Evolutionary conservation across 163 green algal species (phyloP), one percentile per base, ranked within the genome.

Genomic region (Chlamydomonas reinhardtii): DNA sequence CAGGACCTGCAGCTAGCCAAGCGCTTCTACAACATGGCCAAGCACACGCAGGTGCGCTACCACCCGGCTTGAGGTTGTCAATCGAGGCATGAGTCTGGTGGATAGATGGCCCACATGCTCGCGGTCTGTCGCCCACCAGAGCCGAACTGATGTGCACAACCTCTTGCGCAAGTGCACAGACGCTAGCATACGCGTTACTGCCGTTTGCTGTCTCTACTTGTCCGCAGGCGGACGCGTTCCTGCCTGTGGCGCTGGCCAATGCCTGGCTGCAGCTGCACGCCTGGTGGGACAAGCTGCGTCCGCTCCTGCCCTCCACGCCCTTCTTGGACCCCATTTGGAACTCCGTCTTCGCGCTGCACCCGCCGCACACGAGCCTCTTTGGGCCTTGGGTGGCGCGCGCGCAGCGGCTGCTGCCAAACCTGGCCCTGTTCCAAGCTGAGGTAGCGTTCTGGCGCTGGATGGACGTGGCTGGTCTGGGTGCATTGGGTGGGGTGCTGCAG

Each of bases 1-100:
- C 85, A 95, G 76, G 96, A 99, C 92, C 74, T 97, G 20, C 89
- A 95, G 80, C 92, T 99, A 65, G 97, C 97, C 4, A 95, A 94
- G 75, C 92, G 96, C 11, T 98, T 95, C 89, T 99, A 98, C 84
- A 93, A 97, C 91, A 94, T 95, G 91, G 93, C 94, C 0, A 65
- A 91, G 16, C 86, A 92, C 32, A 91, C 90, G 27, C 83, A 94
- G 85, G 79, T 82, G 75, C 0, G 62, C n/a, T n/a, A 32, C 25
- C 6, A n/a, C 5, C 39, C 8, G 1, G 59, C 39, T 24, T 54
- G 32, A 59, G 20, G 54, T 20, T n/a, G 74, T n/a, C 39, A 48
- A 8, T 48, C 8, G 39, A n/a, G n/a, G n/a, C n/a, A n/a, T n/a
- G n/a, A n/a, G n/a, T n/a, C n/a, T n/a, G n/a, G n/a, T n/a, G n/a